These are phyloP conservation scores for Aureobasidium subglaciale DNA, from an alignment of 2,329 filamentous ascomycete species.

Conservation along the genomic window DNA sequence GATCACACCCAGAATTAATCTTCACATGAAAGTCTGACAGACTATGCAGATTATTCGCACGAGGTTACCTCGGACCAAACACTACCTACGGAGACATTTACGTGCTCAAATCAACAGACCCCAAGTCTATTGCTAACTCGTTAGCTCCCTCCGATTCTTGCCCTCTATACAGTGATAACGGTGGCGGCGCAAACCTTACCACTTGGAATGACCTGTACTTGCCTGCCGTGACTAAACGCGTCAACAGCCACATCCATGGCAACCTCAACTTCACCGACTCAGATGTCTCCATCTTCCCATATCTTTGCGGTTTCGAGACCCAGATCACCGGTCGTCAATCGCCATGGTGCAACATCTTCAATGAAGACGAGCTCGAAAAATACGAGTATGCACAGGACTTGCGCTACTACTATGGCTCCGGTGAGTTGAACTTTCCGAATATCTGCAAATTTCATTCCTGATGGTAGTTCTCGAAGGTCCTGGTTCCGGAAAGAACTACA, in stretches of 20 bases:
- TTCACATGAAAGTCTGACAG: background rate
- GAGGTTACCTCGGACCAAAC: constrained; percentile 53
- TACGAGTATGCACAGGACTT: constrained; percentile 63
- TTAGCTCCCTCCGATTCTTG: constrained; percentile 58
- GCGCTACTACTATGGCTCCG: constrained; percentile 46
- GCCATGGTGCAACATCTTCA: constrained; percentile 56
- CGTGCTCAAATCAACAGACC: constrained; percentile 51
- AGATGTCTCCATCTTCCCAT: constrained; percentile 55
- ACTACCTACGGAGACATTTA: constrained; percentile 50
- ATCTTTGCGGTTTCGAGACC: constrained; percentile 61
- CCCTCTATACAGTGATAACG: constrained; percentile 50
- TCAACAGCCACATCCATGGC: constrained; percentile 49
- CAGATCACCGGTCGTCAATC: constrained; percentile 55
- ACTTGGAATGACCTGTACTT: constrained; percentile 48
- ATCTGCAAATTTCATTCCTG: constrained; percentile 20
- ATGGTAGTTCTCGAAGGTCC: constrained; percentile 42
- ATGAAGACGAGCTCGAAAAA: constrained; percentile 50
- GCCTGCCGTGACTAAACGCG: constrained; percentile 46
- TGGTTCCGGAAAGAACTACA: constrained; percentile 46
- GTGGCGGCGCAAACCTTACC: constrained; percentile 40
- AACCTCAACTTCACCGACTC: constrained; percentile 40
- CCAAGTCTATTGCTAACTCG: constrained; percentile 52
- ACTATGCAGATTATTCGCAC: constrained; percentile 46
- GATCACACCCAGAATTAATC: too few species aligned
- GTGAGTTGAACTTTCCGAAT: background rate